phyloP scores from a whole-genome alignment of 305 asterid species.

The Fraxinus sp. region DNA sequence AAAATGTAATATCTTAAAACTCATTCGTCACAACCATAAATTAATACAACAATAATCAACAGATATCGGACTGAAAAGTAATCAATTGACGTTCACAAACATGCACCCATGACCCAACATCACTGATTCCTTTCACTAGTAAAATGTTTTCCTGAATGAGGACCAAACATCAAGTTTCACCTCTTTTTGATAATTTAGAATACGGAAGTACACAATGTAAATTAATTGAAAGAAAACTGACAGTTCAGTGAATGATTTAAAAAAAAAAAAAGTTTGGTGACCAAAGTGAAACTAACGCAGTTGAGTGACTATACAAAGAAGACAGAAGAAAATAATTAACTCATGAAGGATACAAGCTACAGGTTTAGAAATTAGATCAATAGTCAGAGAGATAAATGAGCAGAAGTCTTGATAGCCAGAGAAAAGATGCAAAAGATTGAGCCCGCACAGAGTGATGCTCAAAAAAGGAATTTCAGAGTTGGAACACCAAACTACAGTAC shows the following conservation, averaged over 20 bases:
- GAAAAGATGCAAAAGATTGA: neutral
- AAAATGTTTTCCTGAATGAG: neutral
- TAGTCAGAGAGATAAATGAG: neutral
- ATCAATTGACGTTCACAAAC: neutral
- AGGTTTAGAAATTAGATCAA: neutral
- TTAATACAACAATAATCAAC: neutral
- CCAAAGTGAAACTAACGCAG: neutral
- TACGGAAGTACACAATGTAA: neutral
- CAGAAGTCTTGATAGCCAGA: neutral
- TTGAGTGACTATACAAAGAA: neutral
- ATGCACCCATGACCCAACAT: neutral
- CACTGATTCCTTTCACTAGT: neutral
- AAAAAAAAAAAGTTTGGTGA: neutral
- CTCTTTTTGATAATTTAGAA: neutral
- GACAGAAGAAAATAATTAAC: neutral
- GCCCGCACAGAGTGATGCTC: neutral
- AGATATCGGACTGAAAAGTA: neutral
- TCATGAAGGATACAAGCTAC: neutral
- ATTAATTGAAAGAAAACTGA: neutral
- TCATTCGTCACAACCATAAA: neutral
- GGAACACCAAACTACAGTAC: neutral
- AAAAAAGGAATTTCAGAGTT: neutral
- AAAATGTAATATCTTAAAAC: neutral
- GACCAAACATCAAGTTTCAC: neutral
- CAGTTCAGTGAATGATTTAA: neutral